Evolutionary conservation across 1,284 basidiomycete genomes (phyloP).

Genomic region (Marasmius fiardii): DNA sequence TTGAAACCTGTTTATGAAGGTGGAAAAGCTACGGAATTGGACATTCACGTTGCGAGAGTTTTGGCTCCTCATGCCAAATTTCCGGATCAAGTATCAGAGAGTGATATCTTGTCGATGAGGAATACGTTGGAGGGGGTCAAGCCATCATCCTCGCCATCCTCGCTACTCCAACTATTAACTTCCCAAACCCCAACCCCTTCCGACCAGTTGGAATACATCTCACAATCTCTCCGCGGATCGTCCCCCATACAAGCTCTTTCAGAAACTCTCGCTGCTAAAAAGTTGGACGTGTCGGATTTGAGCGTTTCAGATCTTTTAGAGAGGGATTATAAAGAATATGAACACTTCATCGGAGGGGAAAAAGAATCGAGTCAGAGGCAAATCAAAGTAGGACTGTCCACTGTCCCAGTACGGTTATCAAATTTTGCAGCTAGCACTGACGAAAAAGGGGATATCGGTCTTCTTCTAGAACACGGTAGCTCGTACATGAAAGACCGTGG

Average conservation of each 20-base stretch:
- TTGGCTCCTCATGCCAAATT: conserved; percentile 50
- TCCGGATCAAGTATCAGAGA: background rate
- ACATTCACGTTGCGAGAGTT: conserved; percentile 58
- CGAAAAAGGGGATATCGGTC: background rate
- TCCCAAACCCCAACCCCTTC: background rate
- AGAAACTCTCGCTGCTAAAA: conserved; percentile 53
- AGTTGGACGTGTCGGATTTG: conserved; percentile 69
- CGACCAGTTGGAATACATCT: conserved; percentile 18
- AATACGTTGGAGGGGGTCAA: background rate
- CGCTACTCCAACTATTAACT: background rate
- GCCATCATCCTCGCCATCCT: background rate
- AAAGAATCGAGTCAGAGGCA: conserved; percentile 30
- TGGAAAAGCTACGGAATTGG: conserved; percentile 70
- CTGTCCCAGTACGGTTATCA: conserved; percentile 71
- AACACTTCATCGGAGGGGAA: conserved; percentile 35
- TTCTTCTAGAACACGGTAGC: conserved; percentile 46
- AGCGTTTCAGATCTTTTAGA: conserved; percentile 75
- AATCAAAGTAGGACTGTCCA: conserved; percentile 63
- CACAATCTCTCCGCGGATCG: conserved; percentile 9
- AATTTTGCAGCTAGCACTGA: conserved; percentile 34
- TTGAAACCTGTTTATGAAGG: conserved; percentile 52
- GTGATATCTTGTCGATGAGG: conserved; percentile 2
- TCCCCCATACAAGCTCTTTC: conserved; percentile 32
- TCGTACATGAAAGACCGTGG: conserved; percentile 65
- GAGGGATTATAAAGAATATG: conserved; percentile 92